phyloP scores from a whole-genome alignment of 805 yeast species.

The Kodamaea restingae region DNA sequence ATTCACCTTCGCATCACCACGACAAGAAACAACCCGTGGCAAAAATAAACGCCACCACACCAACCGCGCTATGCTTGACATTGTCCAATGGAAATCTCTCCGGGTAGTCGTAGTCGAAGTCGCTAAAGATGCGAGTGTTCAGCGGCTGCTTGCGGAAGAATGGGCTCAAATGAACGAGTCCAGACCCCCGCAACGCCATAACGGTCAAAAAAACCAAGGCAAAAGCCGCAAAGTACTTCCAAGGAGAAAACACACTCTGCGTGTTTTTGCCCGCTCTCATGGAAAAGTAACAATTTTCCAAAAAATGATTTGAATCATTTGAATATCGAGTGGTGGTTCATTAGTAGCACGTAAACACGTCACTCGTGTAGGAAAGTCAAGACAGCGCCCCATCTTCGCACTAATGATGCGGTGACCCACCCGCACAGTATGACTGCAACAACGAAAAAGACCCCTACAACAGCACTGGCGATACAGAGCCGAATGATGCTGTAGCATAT shows the following conservation, averaged over 20 bases:
- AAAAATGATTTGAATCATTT: no score
- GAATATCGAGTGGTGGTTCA: no score
- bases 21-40: no score
- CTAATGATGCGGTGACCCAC: slow-evolving; percentile 14
- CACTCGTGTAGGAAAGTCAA: neutral
- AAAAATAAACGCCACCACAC: neutral
- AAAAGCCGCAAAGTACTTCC: neutral
- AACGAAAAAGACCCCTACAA: slow-evolving; percentile 13
- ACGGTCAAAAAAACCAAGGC: neutral
- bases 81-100: slow-evolving; percentile 27
- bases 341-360: no score
- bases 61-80: slow-evolving; percentile 13
- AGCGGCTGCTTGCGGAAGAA: neutral
- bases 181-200: neutral
- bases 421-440: slow-evolving; percentile 11
- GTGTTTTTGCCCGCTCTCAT: neutral
- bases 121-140: slow-evolving; percentile 15
- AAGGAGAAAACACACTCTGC: neutral
- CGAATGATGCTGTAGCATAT: slow-evolving; percentile 17
- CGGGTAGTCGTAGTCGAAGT: slow-evolving; percentile 22
- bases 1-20: no score
- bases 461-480: slow-evolving; percentile 12
- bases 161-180: neutral
- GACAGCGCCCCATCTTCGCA: slow-evolving; percentile 14
- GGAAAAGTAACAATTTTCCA: no score